These are phyloP conservation scores for Eucalyptus marginata DNA, from an alignment of 345 rosid genomes.

Conservation along the genomic window DNA sequence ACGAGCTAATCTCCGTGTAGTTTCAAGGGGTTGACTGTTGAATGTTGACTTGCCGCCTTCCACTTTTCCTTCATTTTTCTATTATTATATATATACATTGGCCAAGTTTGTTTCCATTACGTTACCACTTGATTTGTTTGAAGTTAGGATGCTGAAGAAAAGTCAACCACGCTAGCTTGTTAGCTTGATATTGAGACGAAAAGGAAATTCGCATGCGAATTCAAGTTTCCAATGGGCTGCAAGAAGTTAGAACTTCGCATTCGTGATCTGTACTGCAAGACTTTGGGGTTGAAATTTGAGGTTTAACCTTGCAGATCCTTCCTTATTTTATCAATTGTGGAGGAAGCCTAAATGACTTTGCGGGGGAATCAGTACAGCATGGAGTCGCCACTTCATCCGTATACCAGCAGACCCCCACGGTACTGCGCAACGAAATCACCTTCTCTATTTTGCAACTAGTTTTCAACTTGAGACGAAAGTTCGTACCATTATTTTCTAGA, in stretches of 20 bases:
- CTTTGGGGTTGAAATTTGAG: not conserved
- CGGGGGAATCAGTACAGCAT: not conserved
- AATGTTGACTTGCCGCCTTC: conserved; percentile 3
- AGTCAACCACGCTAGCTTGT: not conserved
- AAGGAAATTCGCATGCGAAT: not conserved
- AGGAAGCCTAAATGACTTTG: not conserved
- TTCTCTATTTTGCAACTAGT: too few relatives aligned
- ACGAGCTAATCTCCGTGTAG: not conserved
- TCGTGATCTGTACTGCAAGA: not conserved
- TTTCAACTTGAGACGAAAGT: too few relatives aligned
- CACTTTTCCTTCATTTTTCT: not conserved
- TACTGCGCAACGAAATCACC: too few relatives aligned
- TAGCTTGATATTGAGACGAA: not conserved
- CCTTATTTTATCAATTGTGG: not conserved
- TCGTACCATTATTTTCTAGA: too few relatives aligned
- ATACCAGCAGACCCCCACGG: too few relatives aligned
- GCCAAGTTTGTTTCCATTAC: not conserved
- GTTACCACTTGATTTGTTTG: not conserved
- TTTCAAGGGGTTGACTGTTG: conserved; percentile 8
- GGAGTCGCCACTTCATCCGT: too few relatives aligned
- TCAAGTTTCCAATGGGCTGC: not conserved
- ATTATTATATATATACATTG: not conserved
- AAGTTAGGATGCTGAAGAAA: not conserved
- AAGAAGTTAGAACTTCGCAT: not conserved
- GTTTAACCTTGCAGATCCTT: not conserved